phyloP scores from a whole-genome alignment of 2,329 filamentous ascomycete genomes.

The Nannizzia gypsea region DNA sequence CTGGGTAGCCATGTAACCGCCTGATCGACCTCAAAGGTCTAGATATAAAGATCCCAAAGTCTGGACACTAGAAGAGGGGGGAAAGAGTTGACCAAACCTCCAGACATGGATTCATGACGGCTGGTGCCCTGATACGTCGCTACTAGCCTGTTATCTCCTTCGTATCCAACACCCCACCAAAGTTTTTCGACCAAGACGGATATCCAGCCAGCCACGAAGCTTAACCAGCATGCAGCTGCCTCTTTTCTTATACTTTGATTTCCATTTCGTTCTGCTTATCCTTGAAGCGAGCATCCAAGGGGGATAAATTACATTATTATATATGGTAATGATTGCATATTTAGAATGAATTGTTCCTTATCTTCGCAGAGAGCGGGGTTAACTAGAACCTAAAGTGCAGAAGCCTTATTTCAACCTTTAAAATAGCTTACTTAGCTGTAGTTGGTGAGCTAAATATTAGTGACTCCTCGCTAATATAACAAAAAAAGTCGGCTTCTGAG shows the following conservation, averaged over 20 bases:
- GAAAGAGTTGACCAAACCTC: background rate
- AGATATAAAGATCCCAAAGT: background rate
- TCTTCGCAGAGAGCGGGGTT: background rate
- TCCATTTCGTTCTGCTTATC: background rate
- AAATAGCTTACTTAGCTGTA: background rate
- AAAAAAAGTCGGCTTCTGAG: background rate
- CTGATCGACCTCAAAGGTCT: constrained; percentile 47
- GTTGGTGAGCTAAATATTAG: background rate
- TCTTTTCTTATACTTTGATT: background rate
- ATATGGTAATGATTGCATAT: background rate
- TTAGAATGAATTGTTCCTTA: background rate
- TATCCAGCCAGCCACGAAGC: background rate
- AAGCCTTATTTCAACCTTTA: background rate
- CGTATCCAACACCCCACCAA: background rate
- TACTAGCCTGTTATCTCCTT: background rate
- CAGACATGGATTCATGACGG: background rate
- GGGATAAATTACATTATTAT: background rate
- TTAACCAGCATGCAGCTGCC: background rate
- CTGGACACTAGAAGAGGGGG: background rate
- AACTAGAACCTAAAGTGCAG: background rate
- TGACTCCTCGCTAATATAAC: background rate
- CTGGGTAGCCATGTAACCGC: constrained; percentile 48
- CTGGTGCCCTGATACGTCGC: background rate
- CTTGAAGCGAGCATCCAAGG: background rate
- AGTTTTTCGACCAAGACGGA: background rate